Conservation (phyloP, 1,284 basidiomycete genomes). For the Porogramme epimiltina region DNA sequence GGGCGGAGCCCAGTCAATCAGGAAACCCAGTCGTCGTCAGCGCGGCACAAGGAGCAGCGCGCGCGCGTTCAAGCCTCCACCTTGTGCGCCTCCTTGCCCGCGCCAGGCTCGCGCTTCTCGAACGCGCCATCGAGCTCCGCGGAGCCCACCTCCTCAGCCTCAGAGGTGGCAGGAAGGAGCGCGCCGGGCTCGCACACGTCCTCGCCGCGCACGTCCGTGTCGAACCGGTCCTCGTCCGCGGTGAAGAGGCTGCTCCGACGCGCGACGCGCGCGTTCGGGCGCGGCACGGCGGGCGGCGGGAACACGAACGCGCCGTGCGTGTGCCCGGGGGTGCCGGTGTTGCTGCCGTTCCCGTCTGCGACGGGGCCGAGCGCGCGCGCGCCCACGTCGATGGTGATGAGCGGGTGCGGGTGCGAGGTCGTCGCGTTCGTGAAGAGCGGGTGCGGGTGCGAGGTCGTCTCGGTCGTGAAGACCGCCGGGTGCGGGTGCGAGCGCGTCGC, state of each 20-base stretch:
- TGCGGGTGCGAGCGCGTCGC: not conserved
- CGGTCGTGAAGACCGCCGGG: too few relatives aligned
- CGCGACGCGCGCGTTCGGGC: constrained; percentile 9
- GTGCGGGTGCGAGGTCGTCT: too few relatives aligned
- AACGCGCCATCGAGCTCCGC: constrained; percentile 13
- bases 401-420: too few relatives aligned
- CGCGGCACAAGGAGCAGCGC: too few relatives aligned
- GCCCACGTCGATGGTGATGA: too few relatives aligned
- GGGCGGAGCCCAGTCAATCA: too few relatives aligned
- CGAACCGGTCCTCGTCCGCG: not conserved
- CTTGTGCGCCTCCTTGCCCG: too few relatives aligned
- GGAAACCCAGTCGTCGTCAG: too few relatives aligned
- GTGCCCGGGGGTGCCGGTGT: not conserved
- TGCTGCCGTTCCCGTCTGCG: too few relatives aligned
- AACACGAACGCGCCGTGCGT: constrained; percentile 9
- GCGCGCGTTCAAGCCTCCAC: too few relatives aligned
- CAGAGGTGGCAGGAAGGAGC: constrained; percentile 4
- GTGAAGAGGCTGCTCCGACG: constrained; percentile 15
- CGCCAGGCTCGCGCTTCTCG: not conserved
- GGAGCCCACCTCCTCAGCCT: constrained; percentile 11
- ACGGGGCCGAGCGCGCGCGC: too few relatives aligned
- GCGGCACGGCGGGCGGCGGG: constrained; percentile 7
- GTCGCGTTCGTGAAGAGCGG: too few relatives aligned
- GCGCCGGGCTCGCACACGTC: not conserved
- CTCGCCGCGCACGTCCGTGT: not conserved